Percentiles rank a stretch among this genome's conserved stretches.
Evolutionary conservation across 2,329 filamentous ascomycete genomes (phyloP).

Genomic region (Talaromyces rugulosus): DNA sequence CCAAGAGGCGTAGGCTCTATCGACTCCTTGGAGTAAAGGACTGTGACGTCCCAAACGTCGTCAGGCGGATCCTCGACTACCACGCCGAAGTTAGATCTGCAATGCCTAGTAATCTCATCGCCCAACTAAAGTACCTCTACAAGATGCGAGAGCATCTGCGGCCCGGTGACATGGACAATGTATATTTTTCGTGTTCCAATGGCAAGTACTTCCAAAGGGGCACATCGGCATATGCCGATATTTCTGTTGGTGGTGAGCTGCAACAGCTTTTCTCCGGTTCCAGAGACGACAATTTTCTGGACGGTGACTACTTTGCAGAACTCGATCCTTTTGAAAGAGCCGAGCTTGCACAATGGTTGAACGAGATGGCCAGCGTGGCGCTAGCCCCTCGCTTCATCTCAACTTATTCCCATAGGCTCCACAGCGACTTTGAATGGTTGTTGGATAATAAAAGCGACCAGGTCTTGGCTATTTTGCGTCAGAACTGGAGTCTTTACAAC

Average conservation of each 20-base stretch:
- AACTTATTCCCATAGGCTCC: not conserved
- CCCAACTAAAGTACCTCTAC: slow-evolving; percentile 6
- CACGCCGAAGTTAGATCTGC: not conserved
- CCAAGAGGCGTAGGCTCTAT: slow-evolving; percentile 1
- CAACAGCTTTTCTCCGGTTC: slow-evolving; percentile 5
- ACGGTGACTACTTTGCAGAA: slow-evolving; percentile 7
- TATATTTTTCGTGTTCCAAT: slow-evolving; percentile 2
- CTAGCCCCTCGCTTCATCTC: slow-evolving; percentile 6
- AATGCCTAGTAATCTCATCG: not conserved
- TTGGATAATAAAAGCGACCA: slow-evolving; percentile 8
- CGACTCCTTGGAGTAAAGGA: slow-evolving; percentile 9
- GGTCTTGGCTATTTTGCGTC: slow-evolving; percentile 6
- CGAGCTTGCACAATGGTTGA: slow-evolving; percentile 3
- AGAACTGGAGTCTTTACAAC: slow-evolving; percentile 2
- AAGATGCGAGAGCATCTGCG: slow-evolving; percentile 4
- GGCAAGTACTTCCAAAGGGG: slow-evolving; percentile 1
- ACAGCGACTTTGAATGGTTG: slow-evolving; percentile 7
- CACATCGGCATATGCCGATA: slow-evolving; percentile 5
- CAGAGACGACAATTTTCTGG: slow-evolving; percentile 3
- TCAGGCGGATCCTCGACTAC: slow-evolving; percentile 7
- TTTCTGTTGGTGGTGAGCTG: slow-evolving; percentile 3
- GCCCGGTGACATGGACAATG: slow-evolving; percentile 3
- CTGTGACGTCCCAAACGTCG: slow-evolving; percentile 5
- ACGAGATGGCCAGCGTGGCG: not conserved
- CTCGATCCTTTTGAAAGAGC: slow-evolving; percentile 2